phyloP scores from a whole-genome alignment of 2,329 filamentous ascomycete species.

The Plectosphaerella sp. region DNA sequence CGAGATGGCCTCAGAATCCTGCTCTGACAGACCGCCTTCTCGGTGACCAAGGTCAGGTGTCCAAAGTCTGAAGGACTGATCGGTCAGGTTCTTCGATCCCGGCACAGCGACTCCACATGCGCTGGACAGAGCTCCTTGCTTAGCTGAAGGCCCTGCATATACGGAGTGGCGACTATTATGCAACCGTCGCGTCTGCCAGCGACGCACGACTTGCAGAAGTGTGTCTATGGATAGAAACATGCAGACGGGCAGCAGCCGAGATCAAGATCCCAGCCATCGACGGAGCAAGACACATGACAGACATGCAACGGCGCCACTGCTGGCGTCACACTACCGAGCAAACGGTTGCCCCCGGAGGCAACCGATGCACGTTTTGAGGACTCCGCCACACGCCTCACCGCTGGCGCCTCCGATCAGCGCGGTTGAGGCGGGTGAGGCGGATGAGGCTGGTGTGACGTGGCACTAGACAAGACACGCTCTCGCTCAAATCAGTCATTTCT shows the following conservation, averaged over 20 bases:
- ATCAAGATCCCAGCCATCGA: background rate
- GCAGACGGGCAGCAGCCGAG: background rate
- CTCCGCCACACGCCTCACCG: slow-evolving; percentile 15
- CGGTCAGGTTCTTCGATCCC: too few species aligned
- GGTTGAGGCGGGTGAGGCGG: background rate
- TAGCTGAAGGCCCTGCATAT: background rate
- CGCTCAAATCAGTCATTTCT: too few species aligned
- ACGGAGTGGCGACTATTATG: slow-evolving; percentile 12
- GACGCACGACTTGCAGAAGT: background rate
- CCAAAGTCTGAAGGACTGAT: background rate
- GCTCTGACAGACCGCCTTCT: background rate
- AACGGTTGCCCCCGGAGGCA: background rate
- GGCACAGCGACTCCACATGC: background rate
- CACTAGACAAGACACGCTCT: slow-evolving; percentile 3
- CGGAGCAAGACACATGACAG: slow-evolving; percentile 1
- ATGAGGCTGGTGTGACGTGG: slow-evolving; percentile 16
- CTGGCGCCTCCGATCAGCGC: background rate
- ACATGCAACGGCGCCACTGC: slow-evolving; percentile 4
- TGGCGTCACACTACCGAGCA: slow-evolving; percentile 3
- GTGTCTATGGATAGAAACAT: slow-evolving; percentile 1
- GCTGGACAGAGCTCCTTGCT: background rate
- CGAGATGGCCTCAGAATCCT: background rate
- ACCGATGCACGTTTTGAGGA: slow-evolving; percentile 5
- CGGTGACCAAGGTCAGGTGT: background rate
- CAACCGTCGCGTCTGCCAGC: slow-evolving; percentile 12